Conservation (phyloP, 768 basidiomycete genomes). For the Leccinum rimulosum region DNA sequence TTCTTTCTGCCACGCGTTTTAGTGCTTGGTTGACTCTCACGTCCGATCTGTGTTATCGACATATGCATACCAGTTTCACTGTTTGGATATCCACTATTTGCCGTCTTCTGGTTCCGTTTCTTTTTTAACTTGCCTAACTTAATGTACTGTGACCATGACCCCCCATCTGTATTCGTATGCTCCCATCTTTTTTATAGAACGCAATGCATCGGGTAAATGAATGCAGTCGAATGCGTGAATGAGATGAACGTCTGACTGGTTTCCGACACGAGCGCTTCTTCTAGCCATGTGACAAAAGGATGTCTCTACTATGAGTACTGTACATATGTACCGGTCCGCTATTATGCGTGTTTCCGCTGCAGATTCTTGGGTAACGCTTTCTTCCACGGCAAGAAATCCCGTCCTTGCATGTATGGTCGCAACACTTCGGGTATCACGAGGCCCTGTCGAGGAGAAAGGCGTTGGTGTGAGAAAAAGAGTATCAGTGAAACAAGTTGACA, state of each 20-base stretch:
- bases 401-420: constrained; percentile 93
- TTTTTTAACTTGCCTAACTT: constrained; percentile 19
- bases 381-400: constrained; percentile 83
- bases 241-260: no score
- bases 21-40: neutral
- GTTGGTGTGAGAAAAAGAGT: neutral
- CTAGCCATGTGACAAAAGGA: neutral
- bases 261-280: neutral
- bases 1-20: neutral
- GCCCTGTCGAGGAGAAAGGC: constrained; percentile 51
- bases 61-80: constrained; percentile 12
- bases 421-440: constrained; percentile 87
- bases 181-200: neutral
- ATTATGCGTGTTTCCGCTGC: constrained; percentile 65
- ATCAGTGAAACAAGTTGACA: constrained; percentile 19
- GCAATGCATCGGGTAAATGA: constrained; percentile 3
- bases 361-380: constrained; percentile 77
- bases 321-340: neutral
- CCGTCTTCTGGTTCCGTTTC: neutral
- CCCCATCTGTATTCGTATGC: constrained; percentile 22
- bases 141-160: constrained; percentile 8
- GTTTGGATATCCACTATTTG: neutral
- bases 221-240: neutral
- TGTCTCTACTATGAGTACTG: neutral
- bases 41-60: constrained; percentile 2